Percentiles rank a stretch among this genome's conserved stretches.
phyloP scores from a whole-genome alignment of 371 early-diverging fungal genomes.

The Mucor irregularis region DNA sequence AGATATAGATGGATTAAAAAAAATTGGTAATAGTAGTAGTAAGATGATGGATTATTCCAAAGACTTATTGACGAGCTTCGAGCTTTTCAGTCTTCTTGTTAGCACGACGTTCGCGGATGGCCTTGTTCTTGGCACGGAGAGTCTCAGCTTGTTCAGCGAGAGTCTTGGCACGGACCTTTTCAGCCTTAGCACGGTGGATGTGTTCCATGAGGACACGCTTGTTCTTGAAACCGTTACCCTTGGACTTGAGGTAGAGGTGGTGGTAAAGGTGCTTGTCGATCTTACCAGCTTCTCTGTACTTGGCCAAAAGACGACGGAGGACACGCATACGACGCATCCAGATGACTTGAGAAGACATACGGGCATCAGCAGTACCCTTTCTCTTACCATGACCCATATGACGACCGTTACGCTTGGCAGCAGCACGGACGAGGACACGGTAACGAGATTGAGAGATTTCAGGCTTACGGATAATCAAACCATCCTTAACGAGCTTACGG shows the following conservation, averaged over 20 bases:
- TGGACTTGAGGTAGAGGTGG: constrained; percentile 96
- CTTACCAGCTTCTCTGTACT: constrained; percentile 97
- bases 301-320: constrained; percentile 95
- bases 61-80: constrained; percentile 9
- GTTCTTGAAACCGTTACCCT: constrained; percentile 99
- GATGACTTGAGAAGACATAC: constrained; percentile 95
- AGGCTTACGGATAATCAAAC: constrained; percentile 98
- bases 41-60: too few species aligned
- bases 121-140: constrained; percentile 95
- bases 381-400: constrained; percentile 99
- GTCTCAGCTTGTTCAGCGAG: constrained; percentile 98
- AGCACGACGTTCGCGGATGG: constrained; percentile 93
- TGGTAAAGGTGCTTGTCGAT: constrained; percentile 99
- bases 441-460: constrained; percentile 92
- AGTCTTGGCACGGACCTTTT: constrained; percentile 94
- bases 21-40: too few species aligned
- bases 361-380: constrained; percentile 99
- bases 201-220: constrained; percentile 99
- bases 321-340: constrained; percentile 99
- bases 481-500: constrained; percentile 97
- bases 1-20: too few species aligned
- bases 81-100: constrained; percentile 81
- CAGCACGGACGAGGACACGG: constrained; percentile 92
- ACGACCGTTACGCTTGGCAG: constrained; percentile 98
- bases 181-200: constrained; percentile 99